A percentile compares a stretch with the other conserved stretches of the same genome.
phyloP scores from a whole-genome alignment of 2,329 filamentous ascomycete species.

The Lachnum nothofagi region DNA sequence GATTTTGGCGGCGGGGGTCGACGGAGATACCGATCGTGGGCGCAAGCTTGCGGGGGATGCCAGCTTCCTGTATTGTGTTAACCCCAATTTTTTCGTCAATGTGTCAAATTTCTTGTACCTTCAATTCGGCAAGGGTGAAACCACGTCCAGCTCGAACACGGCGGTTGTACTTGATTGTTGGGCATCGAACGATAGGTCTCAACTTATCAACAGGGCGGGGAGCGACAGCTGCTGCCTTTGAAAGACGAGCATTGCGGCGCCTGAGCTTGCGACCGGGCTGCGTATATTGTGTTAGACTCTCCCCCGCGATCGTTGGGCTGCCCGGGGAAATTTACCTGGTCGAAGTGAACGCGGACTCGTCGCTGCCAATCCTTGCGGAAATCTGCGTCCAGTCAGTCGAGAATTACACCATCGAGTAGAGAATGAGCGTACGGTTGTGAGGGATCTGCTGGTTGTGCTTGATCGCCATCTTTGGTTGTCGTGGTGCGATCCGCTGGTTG shows the following conservation, averaged over 20 bases:
- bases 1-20: slow-evolving; percentile 94
- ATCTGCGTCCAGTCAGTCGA: slow-evolving; percentile 51
- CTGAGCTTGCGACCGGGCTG: slow-evolving; percentile 95
- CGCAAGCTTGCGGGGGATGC: slow-evolving; percentile 89
- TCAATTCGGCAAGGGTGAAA: slow-evolving; percentile 95
- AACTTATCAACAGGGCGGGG: slow-evolving; percentile 97
- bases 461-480: slow-evolving; percentile 63
- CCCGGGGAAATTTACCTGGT: slow-evolving; percentile 70
- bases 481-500: slow-evolving; percentile 30
- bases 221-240: slow-evolving; percentile 91
- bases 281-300: slow-evolving; percentile 32
- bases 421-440: slow-evolving; percentile 73
- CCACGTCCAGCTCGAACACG: slow-evolving; percentile 93
- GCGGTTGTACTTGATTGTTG: slow-evolving; percentile 98
- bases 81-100: slow-evolving; percentile 9
- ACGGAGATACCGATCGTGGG: slow-evolving; percentile 95
- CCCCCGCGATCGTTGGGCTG: slow-evolving; percentile 18
- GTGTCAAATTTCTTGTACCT: slow-evolving; percentile 57
- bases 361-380: slow-evolving; percentile 99
- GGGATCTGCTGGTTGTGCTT: slow-evolving; percentile 99
- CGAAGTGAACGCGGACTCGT: slow-evolving; percentile 98
- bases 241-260: slow-evolving; percentile 83
- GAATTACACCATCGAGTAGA: slow-evolving; percentile 25
- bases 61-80: slow-evolving; percentile 65
- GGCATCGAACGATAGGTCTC: slow-evolving; percentile 93